Base-by-base conservation (phyloP, 306 rosid genomes). In the Gastrolobium bilobum region DNA sequence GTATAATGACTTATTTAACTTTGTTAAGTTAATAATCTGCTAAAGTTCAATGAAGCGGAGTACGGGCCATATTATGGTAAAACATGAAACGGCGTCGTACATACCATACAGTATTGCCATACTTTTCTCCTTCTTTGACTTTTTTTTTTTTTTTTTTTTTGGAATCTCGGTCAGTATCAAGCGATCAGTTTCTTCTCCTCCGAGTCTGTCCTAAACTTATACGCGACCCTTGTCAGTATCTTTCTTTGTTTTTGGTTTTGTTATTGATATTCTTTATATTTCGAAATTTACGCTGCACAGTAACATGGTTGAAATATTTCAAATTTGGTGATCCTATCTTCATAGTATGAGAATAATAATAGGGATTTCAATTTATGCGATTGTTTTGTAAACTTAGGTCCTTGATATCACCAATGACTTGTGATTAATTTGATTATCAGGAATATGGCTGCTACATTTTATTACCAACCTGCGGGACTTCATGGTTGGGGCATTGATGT, bases 381-480 rank as follows among this genome's bases (percentile, higher is more conserved):
- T 20, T 52, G 29, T 44, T 51, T 2, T 34, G 14, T 2, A 5
- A 20, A 20, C 26, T 20, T 20, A 20, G 26, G 26, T 20, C 26
- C 26, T 20, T 20, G 26, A 20, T 20, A 20, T 20, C 26, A 20
- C 26, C 26, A 20, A 20, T 20, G 11, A 10, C 38, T 10, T 46
- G 38, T 68, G 48, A 4, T 71, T 62, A 26, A 4, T 53, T 82
- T 38, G 4, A 58, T 50, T 73, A 68, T 64, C 84, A 88, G 87
- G 79, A 80, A 4, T 10, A 83, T 90, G 90, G 71, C 80, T 33
- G 74, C 84, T 5, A 38, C 79, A 8, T 80, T 75, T 35, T 56
- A 75, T 46, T 50, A 52, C 81, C 89, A 75, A 35, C 71, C 88
- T 5, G 43, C 48, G 39, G 76, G 87, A 51, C 74, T 77, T 76